phyloP scores from a whole-genome alignment of 805 yeast species.

The Nakazawaea holstii region DNA sequence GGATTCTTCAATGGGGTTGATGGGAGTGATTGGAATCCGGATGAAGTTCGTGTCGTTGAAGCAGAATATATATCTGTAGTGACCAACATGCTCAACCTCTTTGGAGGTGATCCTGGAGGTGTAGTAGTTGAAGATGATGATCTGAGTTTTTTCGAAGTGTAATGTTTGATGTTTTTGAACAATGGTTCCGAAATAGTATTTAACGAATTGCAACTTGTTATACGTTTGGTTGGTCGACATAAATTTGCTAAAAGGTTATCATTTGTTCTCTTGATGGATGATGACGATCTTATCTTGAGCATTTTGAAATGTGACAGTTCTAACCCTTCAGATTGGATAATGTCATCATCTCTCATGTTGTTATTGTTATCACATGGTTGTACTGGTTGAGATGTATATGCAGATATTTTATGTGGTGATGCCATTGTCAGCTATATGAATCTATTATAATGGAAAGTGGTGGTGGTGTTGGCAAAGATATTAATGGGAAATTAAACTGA shows the following conservation, averaged over 20 bases:
- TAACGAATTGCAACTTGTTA: conserved; percentile 3
- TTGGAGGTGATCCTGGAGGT: neutral
- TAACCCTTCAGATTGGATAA: neutral
- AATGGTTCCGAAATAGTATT: conserved; percentile 5
- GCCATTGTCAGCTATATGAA: neutral
- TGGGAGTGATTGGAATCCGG: neutral
- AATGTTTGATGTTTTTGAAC: conserved; percentile 9
- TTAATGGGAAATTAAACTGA: neutral
- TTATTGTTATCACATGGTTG: neutral
- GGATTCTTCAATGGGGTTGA: conserved; percentile 1
- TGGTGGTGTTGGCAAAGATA: neutral
- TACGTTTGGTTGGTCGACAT: conserved; percentile 2
- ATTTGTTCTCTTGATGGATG: neutral
- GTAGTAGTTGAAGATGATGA: conserved; percentile 1
- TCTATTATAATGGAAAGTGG: neutral
- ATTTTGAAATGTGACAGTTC: neutral
- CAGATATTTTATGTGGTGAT: neutral
- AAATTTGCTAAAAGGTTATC: neutral
- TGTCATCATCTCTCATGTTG: neutral
- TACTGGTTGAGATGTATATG: neutral
- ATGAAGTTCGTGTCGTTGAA: neutral
- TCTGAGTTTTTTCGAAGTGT: conserved; percentile 7
- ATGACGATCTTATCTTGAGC: neutral
- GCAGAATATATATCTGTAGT: neutral
- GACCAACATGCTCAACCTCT: neutral